A percentile compares a stretch with the other conserved stretches of the same genome.
Evolutionary conservation across 2,329 filamentous ascomycete genomes (phyloP).

Genomic region (Aspergillus calidoustus): DNA sequence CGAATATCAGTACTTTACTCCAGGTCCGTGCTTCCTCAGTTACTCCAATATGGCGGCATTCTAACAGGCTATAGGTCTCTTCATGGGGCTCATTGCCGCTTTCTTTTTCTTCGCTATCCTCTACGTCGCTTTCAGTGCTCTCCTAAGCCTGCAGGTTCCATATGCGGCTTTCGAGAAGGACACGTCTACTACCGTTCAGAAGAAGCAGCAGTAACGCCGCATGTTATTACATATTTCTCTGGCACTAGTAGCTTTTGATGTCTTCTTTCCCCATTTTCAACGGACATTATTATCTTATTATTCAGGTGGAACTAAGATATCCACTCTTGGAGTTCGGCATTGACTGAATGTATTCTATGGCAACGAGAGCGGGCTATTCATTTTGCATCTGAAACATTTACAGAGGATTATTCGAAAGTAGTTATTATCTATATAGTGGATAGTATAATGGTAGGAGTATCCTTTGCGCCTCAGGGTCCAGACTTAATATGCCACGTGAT

Average conservation of each 20-base stretch:
- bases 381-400: background rate
- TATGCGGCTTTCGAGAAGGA: slow-evolving; percentile 98
- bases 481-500: slow-evolving; percentile 12
- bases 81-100: slow-evolving; percentile 77
- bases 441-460: background rate
- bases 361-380: background rate
- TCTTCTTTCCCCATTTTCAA: slow-evolving; percentile 1
- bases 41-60: background rate
- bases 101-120: slow-evolving; percentile 77
- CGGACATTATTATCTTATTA: slow-evolving; percentile 4
- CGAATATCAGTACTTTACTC: slow-evolving; percentile 92
- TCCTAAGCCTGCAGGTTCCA: slow-evolving; percentile 81
- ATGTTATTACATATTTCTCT: background rate
- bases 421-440: background rate
- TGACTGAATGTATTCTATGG: slow-evolving; percentile 10
- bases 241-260: background rate
- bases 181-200: slow-evolving; percentile 85
- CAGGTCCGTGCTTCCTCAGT: slow-evolving; percentile 61
- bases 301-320: background rate
- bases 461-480: background rate
- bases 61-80: slow-evolving; percentile 66
- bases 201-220: slow-evolving; percentile 67
- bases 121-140: slow-evolving; percentile 74
- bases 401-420: background rate
- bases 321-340: slow-evolving; percentile 6